Base-by-base conservation (phyloP, 345 rosid genomes). In the Nasturtium officinale region DNA sequence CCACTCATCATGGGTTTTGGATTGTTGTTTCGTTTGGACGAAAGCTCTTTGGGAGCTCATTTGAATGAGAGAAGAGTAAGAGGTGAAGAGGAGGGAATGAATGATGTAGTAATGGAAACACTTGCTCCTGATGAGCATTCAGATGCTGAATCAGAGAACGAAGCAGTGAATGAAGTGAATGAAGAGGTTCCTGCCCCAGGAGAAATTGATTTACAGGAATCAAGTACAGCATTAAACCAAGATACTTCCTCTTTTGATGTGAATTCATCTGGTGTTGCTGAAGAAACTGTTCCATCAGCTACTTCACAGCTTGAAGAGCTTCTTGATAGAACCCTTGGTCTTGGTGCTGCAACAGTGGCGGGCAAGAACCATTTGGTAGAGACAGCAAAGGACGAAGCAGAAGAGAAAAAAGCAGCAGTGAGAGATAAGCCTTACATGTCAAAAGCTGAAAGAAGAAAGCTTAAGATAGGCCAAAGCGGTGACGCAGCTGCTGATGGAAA, bases 1-100 rank as follows among this genome's bases (percentile, higher is more conserved):
- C 99, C 99, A 74, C 98, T 95, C 71, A 86, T 95, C 55, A 90
- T 95, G 98, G 99, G 99, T 62, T 95, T 95, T 74, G 99, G 99
- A 38, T 65, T 95, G 81, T 83, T 95, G 72, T 95, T 95, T 82
- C 95, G 99, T 70, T 79, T 95, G 87, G 99, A 95, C 43, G 99
- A 95, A 81, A 95, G 97, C 82, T 95, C 99, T 61, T 83, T 95
- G 82, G 99, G 98, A 57, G 86, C 96, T 12, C 99, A 95, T 83
- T 77, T 95, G 80, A 91, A 91, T 83, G 99, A 95, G 82, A 88
- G 99, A 85, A 84, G 96, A 79, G 88, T 95, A 58, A 85, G 98
- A 78, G 98, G 97, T 17, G 99, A 94, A 76, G 99, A 91, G 78
- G 98, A 95, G 73, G 93, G 86, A 66, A 51, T 57, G 26, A 78